These are phyloP conservation scores for Arthrobotrys musiformis DNA, from an alignment of 2,329 filamentous ascomycete species.

Conservation along the genomic window DNA sequence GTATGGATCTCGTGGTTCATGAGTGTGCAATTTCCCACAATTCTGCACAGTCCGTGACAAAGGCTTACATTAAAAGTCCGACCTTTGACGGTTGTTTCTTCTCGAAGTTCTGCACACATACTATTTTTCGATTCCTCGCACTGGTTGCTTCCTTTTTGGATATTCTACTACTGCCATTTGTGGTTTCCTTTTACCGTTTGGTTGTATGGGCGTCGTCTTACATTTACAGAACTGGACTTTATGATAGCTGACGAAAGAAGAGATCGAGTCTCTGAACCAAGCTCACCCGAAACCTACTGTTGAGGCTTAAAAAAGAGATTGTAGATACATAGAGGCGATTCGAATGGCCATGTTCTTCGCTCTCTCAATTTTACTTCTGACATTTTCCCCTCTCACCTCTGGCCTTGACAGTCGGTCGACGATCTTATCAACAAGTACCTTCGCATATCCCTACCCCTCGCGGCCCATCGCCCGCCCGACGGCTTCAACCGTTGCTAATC, in stretches of 20 bases:
- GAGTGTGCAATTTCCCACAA: neutral
- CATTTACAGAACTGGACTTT: neutral
- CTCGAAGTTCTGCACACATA: neutral
- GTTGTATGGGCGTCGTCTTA: neutral
- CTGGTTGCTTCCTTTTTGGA: slow-evolving; percentile 4
- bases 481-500: neutral
- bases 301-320: neutral
- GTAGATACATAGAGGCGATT: neutral
- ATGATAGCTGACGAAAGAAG: neutral
- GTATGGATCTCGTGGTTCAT: neutral
- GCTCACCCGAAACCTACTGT: neutral
- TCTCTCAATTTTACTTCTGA: neutral
- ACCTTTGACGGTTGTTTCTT: neutral
- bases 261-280: neutral
- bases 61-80: neutral
- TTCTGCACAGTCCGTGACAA: neutral
- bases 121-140: neutral
- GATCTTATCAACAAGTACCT: neutral
- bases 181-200: neutral
- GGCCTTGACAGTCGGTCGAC: neutral
- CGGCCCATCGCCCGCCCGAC: neutral
- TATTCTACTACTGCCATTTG: neutral
- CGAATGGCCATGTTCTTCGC: neutral
- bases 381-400: neutral
- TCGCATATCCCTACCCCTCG: neutral